These are phyloP conservation scores for Starmerella kuoi DNA, from an alignment of 805 yeast genomes.

Conservation along the genomic window DNA sequence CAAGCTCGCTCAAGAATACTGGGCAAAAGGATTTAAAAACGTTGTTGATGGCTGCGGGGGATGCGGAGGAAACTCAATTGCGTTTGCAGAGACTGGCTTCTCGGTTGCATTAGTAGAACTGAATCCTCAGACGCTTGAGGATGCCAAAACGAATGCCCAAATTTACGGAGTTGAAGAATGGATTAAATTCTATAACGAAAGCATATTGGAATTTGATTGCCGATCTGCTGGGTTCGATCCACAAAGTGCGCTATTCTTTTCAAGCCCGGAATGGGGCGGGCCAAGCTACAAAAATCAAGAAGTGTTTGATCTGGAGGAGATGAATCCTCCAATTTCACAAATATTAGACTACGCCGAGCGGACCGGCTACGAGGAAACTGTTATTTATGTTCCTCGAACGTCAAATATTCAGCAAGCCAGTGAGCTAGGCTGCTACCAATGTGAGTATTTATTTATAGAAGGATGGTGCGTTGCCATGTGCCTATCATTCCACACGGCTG, in stretches of 20 bases:
- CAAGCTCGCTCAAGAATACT: conserved; percentile 24
- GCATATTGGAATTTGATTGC: conserved; percentile 34
- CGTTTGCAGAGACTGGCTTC: conserved; percentile 41
- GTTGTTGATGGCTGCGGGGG: conserved; percentile 69
- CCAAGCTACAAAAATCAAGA: conserved; percentile 14
- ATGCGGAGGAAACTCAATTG: conserved; percentile 78
- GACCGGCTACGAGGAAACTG: conserved; percentile 7
- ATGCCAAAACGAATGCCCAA: conserved; percentile 41
- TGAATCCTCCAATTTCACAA: conserved; percentile 16
- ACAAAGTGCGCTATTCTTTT: conserved; percentile 13
- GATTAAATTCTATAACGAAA: conserved; percentile 38
- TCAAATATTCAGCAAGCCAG: conserved; percentile 16
- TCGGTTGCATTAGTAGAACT: conserved; percentile 24
- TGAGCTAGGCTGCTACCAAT: conserved; percentile 12
- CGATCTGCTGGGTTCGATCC: conserved; percentile 9
- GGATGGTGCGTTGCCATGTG: conserved; percentile 17
- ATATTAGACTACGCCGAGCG: conserved; percentile 9
- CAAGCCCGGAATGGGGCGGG: conserved; percentile 27
- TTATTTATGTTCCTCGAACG: conserved; percentile 21
- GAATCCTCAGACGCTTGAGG: conserved; percentile 17
- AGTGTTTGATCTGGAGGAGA: conserved; percentile 19
- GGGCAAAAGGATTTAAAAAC: conserved; percentile 12
- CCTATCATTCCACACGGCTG: conserved; percentile 12
- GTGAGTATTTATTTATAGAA: conserved; percentile 16
- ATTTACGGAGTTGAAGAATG: conserved; percentile 38